phyloP scores from a whole-genome alignment of 2,329 filamentous ascomycete species.

The Exophiala oligosperma region DNA sequence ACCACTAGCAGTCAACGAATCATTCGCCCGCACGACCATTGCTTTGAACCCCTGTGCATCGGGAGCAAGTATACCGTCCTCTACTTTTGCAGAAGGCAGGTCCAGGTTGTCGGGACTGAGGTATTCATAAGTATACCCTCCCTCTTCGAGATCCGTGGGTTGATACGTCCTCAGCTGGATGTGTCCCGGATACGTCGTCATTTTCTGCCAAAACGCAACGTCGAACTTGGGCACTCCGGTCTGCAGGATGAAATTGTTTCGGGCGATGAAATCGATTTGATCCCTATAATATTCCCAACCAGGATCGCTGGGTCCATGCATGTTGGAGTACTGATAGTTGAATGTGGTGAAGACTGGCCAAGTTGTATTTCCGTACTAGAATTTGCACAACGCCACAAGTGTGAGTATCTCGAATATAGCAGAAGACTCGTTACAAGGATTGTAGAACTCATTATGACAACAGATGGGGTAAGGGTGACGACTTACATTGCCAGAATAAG shows the following conservation, averaged over 20 bases:
- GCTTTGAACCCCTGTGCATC: constrained; percentile 44
- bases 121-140: constrained; percentile 48
- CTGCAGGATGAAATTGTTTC: constrained; percentile 42
- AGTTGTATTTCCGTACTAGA: constrained; percentile 45
- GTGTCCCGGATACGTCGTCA: constrained; percentile 4
- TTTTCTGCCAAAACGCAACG: constrained; percentile 39
- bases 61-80: constrained; percentile 40
- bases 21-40: constrained; percentile 40
- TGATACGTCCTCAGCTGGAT: constrained; percentile 5
- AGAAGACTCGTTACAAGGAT: no score
- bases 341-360: constrained; percentile 53
- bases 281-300: constrained; percentile 43
- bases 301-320: constrained; percentile 43
- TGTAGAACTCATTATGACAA: no score
- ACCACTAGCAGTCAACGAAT: constrained; percentile 39
- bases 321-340: constrained; percentile 43
- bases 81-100: constrained; percentile 40
- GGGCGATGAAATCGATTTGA: constrained; percentile 38
- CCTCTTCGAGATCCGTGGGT: constrained; percentile 8
- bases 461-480: no score
- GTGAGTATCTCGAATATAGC: no score
- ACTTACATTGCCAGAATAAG: constrained; percentile 37
- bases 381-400: no score
- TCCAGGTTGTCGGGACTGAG: constrained; percentile 47
- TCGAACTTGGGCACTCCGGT: constrained; percentile 43